phyloP scores from a whole-genome alignment of 345 rosid genomes.

The Hibiscus mutabilis region DNA sequence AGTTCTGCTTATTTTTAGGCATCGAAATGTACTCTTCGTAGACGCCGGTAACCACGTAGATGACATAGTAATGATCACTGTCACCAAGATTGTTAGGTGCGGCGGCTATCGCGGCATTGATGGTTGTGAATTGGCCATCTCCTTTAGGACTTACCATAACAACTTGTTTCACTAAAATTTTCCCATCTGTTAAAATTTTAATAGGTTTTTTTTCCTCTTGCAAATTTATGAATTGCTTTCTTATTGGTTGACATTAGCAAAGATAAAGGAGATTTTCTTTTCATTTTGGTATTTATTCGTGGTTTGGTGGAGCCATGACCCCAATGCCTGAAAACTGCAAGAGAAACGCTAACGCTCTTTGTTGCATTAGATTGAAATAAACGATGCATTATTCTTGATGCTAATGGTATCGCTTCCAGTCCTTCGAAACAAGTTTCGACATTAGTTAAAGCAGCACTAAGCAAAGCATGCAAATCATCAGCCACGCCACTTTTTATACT shows the following conservation, averaged over 20 bases:
- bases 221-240: slow-evolving; percentile 27
- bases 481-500: slow-evolving; percentile 5
- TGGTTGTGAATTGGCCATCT: slow-evolving; percentile 31
- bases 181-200: slow-evolving; percentile 3
- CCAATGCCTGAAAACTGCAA: slow-evolving; percentile 17
- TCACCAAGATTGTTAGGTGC: slow-evolving; percentile 28
- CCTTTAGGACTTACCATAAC: slow-evolving; percentile 40
- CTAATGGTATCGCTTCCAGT: neutral
- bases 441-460: slow-evolving; percentile 27
- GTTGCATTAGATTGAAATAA: slow-evolving; percentile 8
- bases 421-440: slow-evolving; percentile 21
- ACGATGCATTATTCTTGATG: neutral
- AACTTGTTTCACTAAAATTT: slow-evolving; percentile 8
- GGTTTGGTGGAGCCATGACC: neutral
- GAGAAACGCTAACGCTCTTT: slow-evolving; percentile 24
- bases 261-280: slow-evolving; percentile 13
- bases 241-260: slow-evolving; percentile 31
- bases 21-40: slow-evolving; percentile 46
- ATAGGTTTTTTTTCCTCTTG: slow-evolving; percentile 23
- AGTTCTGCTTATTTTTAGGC: slow-evolving; percentile 28
- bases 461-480: slow-evolving; percentile 17
- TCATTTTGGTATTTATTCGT: neutral
- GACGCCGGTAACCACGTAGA: slow-evolving; percentile 35
- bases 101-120: slow-evolving; percentile 38
- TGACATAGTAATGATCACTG: slow-evolving; percentile 32